Evolutionary conservation across 768 basidiomycete genomes (phyloP), one percentile per base, ranked within the genome.

Genomic region (Trametes cubensis): DNA sequence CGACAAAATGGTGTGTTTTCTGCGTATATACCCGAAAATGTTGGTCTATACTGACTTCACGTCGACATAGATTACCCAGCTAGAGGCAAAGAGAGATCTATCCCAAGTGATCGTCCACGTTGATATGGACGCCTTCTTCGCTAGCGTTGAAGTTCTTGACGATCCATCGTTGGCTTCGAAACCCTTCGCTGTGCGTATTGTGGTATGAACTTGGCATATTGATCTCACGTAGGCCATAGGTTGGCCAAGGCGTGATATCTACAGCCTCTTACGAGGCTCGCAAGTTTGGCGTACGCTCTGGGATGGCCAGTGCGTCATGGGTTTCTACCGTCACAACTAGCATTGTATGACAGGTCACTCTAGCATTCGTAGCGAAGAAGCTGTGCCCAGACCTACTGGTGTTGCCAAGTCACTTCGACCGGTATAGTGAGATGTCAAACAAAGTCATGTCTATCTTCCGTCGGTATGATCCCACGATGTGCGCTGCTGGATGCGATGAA

Each of bases 71-170:
- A 78, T 95, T 4, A 75, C 77, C 20, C 86, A 90, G 62, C 78
- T 96, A 4, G 94, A 96, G 72, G 75, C 79, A 2, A 79, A 84
- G 52, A 78, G 95, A 48, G 94, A 98, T 72, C 76, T 98, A 28
- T 82, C 83, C 2, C 92, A 95, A 73, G 82, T 77, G 20, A 92
- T 99, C 62, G 91, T 98, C 6, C 95, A 98, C 71, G 87, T 97
- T 30, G 97, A 99, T 70, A 94, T 95, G 86, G 96, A 98, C 72
- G 93, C 94, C 4, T 97, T 96, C 76, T 95, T 83, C 65, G 90
- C 91, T 13, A 90, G 81, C 51, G 91, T 93, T 0, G 92, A 94
- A 71, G 74, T 88, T 0, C 79, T 90, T 21, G 77, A 86, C 66
- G 75, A 89, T 65, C 87, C 86, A 17, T 76, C 76, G 66, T 83